Evolutionary conservation across 164 flowering plant species (phyloP), one percentile per base, ranked within the genome.

Genomic region (Magnolia officinalis): DNA sequence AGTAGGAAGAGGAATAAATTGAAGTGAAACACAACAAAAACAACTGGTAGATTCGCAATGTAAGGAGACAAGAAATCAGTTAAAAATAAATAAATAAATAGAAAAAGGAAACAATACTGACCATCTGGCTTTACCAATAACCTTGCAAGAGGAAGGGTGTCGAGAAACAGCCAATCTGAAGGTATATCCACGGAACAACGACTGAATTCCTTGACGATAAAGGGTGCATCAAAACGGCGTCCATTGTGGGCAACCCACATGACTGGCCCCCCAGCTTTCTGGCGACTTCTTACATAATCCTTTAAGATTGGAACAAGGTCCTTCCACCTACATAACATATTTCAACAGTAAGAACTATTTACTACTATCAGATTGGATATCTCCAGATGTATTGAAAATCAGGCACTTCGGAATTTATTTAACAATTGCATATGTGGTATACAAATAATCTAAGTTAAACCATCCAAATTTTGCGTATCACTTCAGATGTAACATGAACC

Each of bases 241-340:
- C 85, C 95, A 84, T 96, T 96, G 77, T 96, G 99, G 68, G 93
- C 93, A 19, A 91, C 88, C 79, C 73, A 82, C 31, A 93, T 61
- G 55, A 92, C 87, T 73, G 80, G 80, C 20, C 93, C 91, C 18
- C 89, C 92, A 50, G 94, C 89, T 75, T 84, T 86, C 81, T 89
- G 90, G 58, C 98, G 94, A 84, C 95, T 93, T 78, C 45, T 71
- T 18, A 96, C 84, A 78, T 82, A 96, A 71, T 84, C 83, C 73
- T 80, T 63, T 70, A 96, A 80, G 72, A 92, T 87, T 18, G 98
- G 99, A 82, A 90, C 82, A 79, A 96, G 77, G 10, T 96, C 97
- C 80, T 77, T 78, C 92, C 93, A 91, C 94, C 99, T 96, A 58
- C 80, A 79, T n/a, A 58, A 74, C 21, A 72, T 14, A 50, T 31